These are phyloP conservation scores for Alisma plantagoaquatica DNA, from an alignment of 106 monocot species.

Conservation along the genomic window DNA sequence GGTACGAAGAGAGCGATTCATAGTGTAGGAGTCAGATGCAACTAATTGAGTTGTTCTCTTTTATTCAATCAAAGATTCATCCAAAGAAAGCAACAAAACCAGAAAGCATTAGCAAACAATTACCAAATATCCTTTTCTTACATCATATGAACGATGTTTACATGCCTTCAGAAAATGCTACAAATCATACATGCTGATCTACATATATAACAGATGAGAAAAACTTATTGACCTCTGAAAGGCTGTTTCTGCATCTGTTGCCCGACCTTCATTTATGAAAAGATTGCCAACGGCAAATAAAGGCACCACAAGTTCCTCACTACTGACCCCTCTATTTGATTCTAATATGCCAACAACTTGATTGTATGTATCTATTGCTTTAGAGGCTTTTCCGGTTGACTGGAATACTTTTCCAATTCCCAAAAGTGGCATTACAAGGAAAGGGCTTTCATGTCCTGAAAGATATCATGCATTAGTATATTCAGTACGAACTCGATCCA, in stretches of 20 bases:
- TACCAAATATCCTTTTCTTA: too few species aligned
- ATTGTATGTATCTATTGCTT: slow-evolving; percentile 44
- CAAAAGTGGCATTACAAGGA: slow-evolving; percentile 59
- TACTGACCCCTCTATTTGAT: slow-evolving; percentile 35
- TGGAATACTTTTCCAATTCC: slow-evolving; percentile 62
- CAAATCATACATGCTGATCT: too few species aligned
- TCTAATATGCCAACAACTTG: slow-evolving; percentile 48
- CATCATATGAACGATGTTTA: too few species aligned
- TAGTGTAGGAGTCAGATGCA: too few species aligned
- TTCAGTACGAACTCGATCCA: background rate
- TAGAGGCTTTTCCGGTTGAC: slow-evolving; percentile 32
- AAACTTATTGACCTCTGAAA: slow-evolving; percentile 69
- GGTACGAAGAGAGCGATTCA: too few species aligned
- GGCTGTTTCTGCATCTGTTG: slow-evolving; percentile 50
- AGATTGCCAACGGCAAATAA: slow-evolving; percentile 55
- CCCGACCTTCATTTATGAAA: slow-evolving; percentile 48
- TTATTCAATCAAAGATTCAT: too few species aligned
- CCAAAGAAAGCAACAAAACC: too few species aligned
- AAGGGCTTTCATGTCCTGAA: slow-evolving; percentile 53
- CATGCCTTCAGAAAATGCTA: too few species aligned
- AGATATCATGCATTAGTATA: background rate
- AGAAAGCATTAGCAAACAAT: too few species aligned
- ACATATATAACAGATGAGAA: too few species aligned
- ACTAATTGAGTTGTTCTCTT: too few species aligned
- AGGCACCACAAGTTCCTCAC: slow-evolving; percentile 59